A percentile compares a stretch with the other conserved stretches of the same genome.
Evolutionary conservation across 495 filamentous ascomycete genomes (phyloP).

Genomic region (Hyaloscypha hepaticicola): DNA sequence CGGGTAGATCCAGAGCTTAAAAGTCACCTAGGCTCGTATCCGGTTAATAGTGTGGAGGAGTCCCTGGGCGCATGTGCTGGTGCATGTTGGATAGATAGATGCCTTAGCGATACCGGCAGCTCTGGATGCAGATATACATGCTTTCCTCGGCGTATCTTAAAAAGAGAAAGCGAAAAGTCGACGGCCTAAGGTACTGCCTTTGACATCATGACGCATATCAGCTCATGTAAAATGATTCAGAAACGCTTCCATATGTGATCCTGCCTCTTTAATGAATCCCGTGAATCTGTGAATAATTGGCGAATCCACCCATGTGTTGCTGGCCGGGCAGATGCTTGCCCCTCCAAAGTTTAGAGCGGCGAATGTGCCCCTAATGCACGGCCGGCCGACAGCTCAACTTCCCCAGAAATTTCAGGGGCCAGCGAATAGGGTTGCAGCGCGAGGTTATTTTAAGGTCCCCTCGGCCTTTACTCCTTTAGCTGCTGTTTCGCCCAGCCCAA

Average conservation of each 20-base stretch:
- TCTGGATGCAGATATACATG: too few relatives aligned
- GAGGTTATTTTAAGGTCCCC: neutral
- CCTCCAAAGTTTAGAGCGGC: neutral
- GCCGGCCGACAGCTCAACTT: too few relatives aligned
- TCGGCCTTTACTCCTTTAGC: neutral
- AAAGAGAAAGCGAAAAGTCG: neutral
- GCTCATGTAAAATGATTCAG: neutral
- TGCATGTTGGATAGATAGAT: neutral
- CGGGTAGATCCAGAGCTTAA: neutral
- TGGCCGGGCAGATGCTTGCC: neutral
- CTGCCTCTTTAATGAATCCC: neutral
- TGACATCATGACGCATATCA: neutral
- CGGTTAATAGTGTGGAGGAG: neutral
- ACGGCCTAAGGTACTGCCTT: neutral
- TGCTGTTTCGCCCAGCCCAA: neutral
- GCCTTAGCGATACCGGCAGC: neutral
- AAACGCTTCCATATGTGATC: neutral
- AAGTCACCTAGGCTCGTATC: neutral
- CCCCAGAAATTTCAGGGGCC: neutral
- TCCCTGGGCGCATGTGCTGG: neutral
- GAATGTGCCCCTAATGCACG: too few relatives aligned
- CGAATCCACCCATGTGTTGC: neutral
- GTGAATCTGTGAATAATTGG: neutral
- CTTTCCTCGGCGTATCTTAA: too few relatives aligned
- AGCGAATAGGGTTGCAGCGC: neutral